phyloP scores from a whole-genome alignment of 306 rosid genomes.

The Prunus fruticosa region DNA sequence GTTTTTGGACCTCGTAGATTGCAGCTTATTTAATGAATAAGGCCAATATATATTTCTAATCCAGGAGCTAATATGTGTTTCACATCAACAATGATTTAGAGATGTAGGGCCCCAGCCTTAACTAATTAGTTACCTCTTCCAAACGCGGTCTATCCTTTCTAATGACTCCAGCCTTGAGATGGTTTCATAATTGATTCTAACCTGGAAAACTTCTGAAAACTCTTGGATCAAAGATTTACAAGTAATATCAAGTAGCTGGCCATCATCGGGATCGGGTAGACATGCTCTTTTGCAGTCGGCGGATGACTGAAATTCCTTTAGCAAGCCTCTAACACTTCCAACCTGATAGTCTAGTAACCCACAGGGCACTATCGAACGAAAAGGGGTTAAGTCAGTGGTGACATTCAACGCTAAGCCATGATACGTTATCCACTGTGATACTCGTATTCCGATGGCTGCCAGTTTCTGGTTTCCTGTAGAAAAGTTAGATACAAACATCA shows the following conservation, averaged over 20 bases:
- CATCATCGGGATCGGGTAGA: conserved; percentile 24
- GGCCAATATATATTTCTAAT: too few species aligned
- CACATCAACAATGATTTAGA: not conserved
- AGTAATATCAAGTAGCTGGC: conserved; percentile 44
- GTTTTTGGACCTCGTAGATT: too few species aligned
- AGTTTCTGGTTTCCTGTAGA: conserved; percentile 72
- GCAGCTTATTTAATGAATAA: too few species aligned
- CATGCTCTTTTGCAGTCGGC: conserved; percentile 12
- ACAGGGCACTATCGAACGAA: conserved; percentile 66
- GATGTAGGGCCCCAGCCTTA: not conserved
- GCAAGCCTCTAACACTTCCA: conserved; percentile 61
- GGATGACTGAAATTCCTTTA: conserved; percentile 27
- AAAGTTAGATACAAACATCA: not conserved
- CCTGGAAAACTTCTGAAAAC: conserved; percentile 59
- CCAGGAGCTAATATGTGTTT: not conserved
- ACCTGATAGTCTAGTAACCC: conserved; percentile 58
- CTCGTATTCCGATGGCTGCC: conserved; percentile 71
- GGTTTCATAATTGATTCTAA: conserved; percentile 39
- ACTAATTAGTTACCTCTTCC: not conserved
- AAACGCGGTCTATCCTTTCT: conserved; percentile 8
- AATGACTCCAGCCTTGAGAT: conserved; percentile 15
- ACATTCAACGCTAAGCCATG: conserved; percentile 76
- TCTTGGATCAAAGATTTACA: conserved; percentile 49
- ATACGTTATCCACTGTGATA: conserved; percentile 60
- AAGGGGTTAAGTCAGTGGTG: conserved; percentile 59